These are phyloP conservation scores for Neoscytalidium dimidiatum DNA, from an alignment of 2,329 filamentous ascomycete genomes.

Conservation along the genomic window DNA sequence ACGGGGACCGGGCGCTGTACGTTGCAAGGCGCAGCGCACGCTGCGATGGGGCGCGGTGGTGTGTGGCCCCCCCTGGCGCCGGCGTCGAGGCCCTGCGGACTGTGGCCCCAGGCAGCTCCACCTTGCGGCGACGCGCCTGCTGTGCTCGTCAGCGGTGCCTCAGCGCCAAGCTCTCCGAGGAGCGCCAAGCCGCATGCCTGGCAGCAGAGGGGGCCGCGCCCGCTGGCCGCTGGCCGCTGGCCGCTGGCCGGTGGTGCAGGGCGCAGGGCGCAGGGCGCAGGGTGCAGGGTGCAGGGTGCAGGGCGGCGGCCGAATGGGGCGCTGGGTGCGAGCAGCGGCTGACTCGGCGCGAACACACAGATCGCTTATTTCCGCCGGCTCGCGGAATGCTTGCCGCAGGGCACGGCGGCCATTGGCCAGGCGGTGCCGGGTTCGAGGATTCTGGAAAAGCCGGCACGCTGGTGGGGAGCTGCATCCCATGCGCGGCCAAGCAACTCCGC, in stretches of 20 bases:
- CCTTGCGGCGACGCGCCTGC: too few relatives aligned
- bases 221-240: not conserved
- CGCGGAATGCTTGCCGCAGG: not conserved
- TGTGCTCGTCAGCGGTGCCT: not conserved
- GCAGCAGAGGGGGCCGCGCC: not conserved
- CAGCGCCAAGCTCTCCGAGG: constrained; percentile 7
- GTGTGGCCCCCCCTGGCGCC: too few relatives aligned
- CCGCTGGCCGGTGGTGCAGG: too few relatives aligned
- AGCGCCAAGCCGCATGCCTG: constrained; percentile 1
- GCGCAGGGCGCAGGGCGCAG: too few relatives aligned
- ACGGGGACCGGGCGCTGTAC: constrained; percentile 2
- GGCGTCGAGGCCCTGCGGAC: not conserved
- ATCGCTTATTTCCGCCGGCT: constrained; percentile 15
- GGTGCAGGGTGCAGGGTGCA: too few relatives aligned
- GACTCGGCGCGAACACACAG: constrained; percentile 15
- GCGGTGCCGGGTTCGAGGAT: constrained; percentile 7
- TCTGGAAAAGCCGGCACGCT: constrained; percentile 15
- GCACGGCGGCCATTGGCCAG: not conserved
- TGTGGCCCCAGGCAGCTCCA: constrained; percentile 10
- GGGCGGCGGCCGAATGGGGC: not conserved
- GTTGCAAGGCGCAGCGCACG: constrained; percentile 11
- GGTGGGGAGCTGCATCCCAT: constrained; percentile 1
- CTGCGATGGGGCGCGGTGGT: constrained; percentile 1
- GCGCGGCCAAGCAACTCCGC: constrained; percentile 14
- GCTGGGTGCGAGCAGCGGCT: constrained; percentile 1